These are phyloP conservation scores for Globisporangium emineosum DNA, from an alignment of 352 stramenopile genomes.

Conservation along the genomic window DNA sequence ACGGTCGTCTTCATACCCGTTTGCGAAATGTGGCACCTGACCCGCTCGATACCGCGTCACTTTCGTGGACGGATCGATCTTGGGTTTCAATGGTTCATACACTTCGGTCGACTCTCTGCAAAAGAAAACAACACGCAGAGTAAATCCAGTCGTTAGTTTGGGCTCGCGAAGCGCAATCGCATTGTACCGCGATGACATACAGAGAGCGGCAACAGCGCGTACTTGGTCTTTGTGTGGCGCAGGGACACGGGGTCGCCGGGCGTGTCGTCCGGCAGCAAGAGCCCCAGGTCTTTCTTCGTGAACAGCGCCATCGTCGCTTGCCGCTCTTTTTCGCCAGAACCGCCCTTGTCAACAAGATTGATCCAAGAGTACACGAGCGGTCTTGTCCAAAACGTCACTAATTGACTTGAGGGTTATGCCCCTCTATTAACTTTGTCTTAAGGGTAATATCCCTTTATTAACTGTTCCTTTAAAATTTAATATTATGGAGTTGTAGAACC, in stretches of 20 bases:
- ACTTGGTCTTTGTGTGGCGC: constrained; percentile 72
- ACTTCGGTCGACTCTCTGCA: constrained; percentile 62
- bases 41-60: constrained; percentile 80
- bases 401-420: no score
- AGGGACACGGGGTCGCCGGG: constrained; percentile 77
- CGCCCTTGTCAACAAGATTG: no score
- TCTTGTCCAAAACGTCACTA: no score
- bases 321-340: not conserved
- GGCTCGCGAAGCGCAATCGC: not conserved
- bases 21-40: constrained; percentile 73
- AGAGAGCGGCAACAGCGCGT: not conserved
- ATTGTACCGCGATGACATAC: not conserved
- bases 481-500: no score
- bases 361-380: no score
- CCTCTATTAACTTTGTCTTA: no score
- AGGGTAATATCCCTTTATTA: no score
- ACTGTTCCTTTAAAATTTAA: no score
- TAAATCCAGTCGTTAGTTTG: not conserved
- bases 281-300: constrained; percentile 84
- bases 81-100: constrained; percentile 76
- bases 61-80: constrained; percentile 78
- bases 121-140: not conserved
- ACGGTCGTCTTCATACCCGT: constrained; percentile 72
- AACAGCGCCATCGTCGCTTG: constrained; percentile 66
- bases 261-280: constrained; percentile 78